Percentiles rank a stretch among this genome's conserved stretches.
phyloP scores from a whole-genome alignment of 2,329 filamentous ascomycete species.

The Fusarium longipes region DNA sequence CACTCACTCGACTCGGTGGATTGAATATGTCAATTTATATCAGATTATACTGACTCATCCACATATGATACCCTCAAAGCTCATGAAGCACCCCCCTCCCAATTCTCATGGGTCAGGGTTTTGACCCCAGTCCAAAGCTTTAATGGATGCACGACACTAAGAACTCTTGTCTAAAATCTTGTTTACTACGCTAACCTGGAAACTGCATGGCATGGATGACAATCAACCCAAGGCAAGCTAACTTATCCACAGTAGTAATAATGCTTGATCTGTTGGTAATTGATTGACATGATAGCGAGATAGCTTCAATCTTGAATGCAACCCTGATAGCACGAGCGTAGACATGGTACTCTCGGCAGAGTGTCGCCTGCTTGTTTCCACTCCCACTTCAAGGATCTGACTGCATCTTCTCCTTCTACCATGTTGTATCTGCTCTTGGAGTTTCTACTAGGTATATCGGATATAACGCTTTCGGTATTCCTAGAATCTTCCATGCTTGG shows the following conservation, averaged over 20 bases:
- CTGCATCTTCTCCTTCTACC: background rate
- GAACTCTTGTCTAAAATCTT: constrained; percentile 11
- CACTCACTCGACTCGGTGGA: background rate
- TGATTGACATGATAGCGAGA: background rate
- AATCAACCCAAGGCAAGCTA: background rate
- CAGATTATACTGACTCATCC: constrained; percentile 11
- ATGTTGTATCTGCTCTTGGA: too few species aligned
- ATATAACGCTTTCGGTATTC: background rate
- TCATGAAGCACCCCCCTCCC: background rate
- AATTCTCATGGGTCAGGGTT: background rate
- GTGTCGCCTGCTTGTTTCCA: background rate
- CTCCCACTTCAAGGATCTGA: background rate
- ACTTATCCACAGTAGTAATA: constrained; percentile 5
- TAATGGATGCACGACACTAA: constrained; percentile 14
- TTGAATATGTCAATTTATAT: background rate
- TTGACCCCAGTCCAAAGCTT: constrained; percentile 9
- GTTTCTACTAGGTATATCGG: background rate
- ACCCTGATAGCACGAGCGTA: background rate
- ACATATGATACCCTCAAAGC: background rate
- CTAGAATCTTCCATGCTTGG: constrained; percentile 11
- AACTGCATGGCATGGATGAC: background rate
- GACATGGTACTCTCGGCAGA: background rate
- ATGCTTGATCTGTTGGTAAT: constrained; percentile 2
- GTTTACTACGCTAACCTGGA: constrained; percentile 3
- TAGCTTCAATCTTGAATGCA: constrained; percentile 1